These are phyloP conservation scores for Linaria vulgaris DNA, from an alignment of 257 asterid species.

Conservation along the genomic window DNA sequence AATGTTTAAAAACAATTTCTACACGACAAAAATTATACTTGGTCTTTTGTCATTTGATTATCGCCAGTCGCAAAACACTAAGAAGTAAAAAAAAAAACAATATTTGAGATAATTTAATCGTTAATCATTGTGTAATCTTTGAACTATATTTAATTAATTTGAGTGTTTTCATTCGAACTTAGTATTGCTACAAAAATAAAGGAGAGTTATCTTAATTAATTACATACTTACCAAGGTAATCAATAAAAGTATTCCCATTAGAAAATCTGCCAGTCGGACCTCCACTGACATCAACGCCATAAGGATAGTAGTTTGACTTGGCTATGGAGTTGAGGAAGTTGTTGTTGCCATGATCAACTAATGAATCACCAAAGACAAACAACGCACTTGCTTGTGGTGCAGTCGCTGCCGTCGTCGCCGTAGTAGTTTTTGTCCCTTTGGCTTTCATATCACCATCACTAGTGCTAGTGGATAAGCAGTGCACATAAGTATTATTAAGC, in stretches of 20 bases:
- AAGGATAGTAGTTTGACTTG: constrained; percentile 77
- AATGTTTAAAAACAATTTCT: too few species aligned
- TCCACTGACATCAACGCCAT: constrained; percentile 58
- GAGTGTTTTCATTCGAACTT: too few species aligned
- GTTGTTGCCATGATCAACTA: constrained; percentile 85
- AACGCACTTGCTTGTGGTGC: constrained; percentile 59
- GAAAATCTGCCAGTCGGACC: constrained; percentile 78
- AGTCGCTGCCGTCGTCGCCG: neutral
- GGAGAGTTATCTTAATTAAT: too few species aligned
- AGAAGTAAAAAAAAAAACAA: too few species aligned
- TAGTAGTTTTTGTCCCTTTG: too few species aligned
- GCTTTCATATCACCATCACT: neutral
- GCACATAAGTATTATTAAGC: neutral
- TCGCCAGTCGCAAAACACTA: too few species aligned
- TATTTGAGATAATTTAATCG: too few species aligned
- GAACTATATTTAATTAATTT: too few species aligned
- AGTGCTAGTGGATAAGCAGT: neutral
- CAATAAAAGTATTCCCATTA: constrained; percentile 72
- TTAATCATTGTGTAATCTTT: too few species aligned
- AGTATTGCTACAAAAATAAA: too few species aligned
- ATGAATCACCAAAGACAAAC: constrained; percentile 80
- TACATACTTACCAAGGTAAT: constrained; percentile 52
- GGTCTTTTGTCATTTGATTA: too few species aligned
- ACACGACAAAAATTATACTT: too few species aligned
- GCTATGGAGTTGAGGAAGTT: constrained; percentile 78